These are phyloP conservation scores for Erysimum cheiri DNA, from an alignment of 441 rosid species.

Conservation along the genomic window DNA sequence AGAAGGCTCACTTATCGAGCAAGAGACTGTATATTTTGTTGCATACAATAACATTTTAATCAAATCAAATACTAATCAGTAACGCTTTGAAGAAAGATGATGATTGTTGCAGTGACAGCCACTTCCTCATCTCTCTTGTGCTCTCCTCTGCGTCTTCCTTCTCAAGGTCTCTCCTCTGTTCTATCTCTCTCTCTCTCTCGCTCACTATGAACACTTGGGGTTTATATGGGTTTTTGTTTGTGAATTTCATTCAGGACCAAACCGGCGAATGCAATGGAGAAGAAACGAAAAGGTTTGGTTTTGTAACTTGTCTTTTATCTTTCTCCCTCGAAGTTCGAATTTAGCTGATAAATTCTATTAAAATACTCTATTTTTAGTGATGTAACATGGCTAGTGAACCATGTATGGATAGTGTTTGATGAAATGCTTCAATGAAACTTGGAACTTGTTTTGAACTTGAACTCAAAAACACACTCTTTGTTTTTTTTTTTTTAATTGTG, in stretches of 20 bases:
- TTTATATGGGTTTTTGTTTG: constrained; percentile 27
- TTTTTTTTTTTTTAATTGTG: background rate
- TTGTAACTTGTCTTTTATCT: background rate
- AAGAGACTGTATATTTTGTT: background rate
- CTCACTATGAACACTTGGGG: constrained; percentile 5
- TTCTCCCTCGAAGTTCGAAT: background rate
- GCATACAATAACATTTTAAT: background rate
- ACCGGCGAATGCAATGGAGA: constrained; percentile 42
- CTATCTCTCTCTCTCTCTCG: background rate
- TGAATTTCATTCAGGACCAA: constrained; percentile 42
- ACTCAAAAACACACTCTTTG: background rate
- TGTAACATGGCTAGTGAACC: background rate
- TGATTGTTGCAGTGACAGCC: constrained; percentile 47
- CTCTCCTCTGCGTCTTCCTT: constrained; percentile 43
- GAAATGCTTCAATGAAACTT: constrained; percentile 42
- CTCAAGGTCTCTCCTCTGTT: constrained; percentile 48
- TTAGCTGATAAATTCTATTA: constrained; percentile 9
- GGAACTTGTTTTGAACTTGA: background rate
- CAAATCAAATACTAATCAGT: constrained; percentile 8
- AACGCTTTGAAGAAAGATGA: constrained; percentile 36
- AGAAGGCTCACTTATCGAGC: background rate
- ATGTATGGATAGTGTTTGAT: constrained; percentile 37
- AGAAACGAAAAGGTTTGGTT: constrained; percentile 46
- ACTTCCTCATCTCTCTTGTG: constrained; percentile 47
- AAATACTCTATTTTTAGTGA: background rate